Base-by-base conservation (phyloP, 1,284 basidiomycete species). In the Ustilago bromivora region DNA sequence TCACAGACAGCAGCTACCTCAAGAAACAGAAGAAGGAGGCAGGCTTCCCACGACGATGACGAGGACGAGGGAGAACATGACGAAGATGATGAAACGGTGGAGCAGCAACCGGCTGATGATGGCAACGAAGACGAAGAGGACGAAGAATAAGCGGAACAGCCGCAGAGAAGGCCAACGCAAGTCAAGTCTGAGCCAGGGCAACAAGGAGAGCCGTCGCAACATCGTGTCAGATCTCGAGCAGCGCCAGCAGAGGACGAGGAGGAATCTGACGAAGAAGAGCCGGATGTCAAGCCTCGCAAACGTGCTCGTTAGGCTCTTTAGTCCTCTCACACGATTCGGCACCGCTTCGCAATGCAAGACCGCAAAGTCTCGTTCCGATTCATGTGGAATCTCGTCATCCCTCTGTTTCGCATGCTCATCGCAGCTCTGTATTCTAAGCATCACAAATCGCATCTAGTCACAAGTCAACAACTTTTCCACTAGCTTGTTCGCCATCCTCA, bases 21-120 rank as follows among this genome's bases (percentile, higher is more conserved):
- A 23, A 46, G 69, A 55, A 23, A 62, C 23, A 34, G 58, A 32
- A 52, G 60, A 47, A 35, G 36, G 35, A 49, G 47, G 38, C 61
- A 57, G 86, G 38, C 12, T 1, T 43, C 36, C 15, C 87, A 87
- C 1, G 86, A 86, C 1, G 66, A 65, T 10, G 85, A 86, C 2
- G 87, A 87, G 13, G 63, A 49, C 4, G 69, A 74, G 4, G 59
- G 59, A 1, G 62, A 66, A 7, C 59, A 69, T 4, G 49, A 61
- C 15, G 43, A 36, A 12, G 53, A 8, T 12, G 53, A 58, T 10
- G 15, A 36, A 3, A 38, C 15, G 35, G 32, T 19, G 28, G 40
- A 41, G 9, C 40, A 17, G 11, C 40, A 41, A 41, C 15, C 11
- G n/a, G 34, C 41, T 9, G 23, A 31, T 5, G 43, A 47, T 32